A percentile compares a stretch with the other conserved stretches of the same genome.
Evolutionary conservation across 169 alveolate genomes (phyloP).

Genomic region (Cryptosporidium felis): DNA sequence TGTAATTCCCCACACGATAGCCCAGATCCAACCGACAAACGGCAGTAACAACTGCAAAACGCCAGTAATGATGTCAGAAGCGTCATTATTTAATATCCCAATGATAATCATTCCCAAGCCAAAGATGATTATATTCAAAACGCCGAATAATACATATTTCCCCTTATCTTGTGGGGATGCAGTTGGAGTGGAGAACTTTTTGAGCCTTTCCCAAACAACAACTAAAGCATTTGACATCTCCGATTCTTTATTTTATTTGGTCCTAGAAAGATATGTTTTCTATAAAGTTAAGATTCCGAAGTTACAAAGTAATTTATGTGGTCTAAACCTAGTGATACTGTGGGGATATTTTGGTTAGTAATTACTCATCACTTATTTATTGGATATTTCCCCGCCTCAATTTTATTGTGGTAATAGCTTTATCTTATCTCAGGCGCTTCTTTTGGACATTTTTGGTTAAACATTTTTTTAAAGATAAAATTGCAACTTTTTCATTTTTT

Average conservation of each 20-base stretch:
- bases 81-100: conserved; percentile 80
- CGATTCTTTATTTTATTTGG: background rate
- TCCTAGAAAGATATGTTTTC: too few species aligned
- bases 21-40: conserved; percentile 85
- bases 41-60: conserved; percentile 80
- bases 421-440: too few species aligned
- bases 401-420: too few species aligned
- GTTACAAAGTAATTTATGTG: too few species aligned
- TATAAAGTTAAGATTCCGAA: too few species aligned
- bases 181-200: conserved; percentile 37
- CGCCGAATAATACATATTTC: conserved; percentile 75
- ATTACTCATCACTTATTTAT: too few species aligned
- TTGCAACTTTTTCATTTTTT: background rate
- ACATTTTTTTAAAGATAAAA: too few species aligned
- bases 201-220: conserved; percentile 44
- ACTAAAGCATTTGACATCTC: conserved; percentile 11
- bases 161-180: conserved; percentile 14
- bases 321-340: too few species aligned
- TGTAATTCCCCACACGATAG: conserved; percentile 82
- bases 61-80: conserved; percentile 82
- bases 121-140: conserved; percentile 77
- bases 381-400: too few species aligned
- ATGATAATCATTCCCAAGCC: conserved; percentile 82
- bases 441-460: too few species aligned
- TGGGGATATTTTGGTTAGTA: too few species aligned